Evolutionary conservation across 345 rosid genomes (phyloP), one percentile per base, ranked within the genome.

Genomic region (Clausena lansium): DNA sequence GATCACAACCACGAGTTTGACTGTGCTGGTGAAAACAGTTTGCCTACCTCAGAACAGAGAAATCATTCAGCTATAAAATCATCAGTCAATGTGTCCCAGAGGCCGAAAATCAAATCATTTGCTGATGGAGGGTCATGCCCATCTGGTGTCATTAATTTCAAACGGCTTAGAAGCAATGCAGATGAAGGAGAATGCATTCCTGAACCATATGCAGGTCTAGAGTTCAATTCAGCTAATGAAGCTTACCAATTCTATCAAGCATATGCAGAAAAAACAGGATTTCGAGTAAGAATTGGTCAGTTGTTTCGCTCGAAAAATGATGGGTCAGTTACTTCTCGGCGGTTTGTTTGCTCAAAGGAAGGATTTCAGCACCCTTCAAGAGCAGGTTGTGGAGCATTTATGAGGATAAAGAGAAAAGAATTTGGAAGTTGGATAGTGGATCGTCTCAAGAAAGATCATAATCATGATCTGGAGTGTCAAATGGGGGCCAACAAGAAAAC

Each of bases 281-380:
- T 93, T 83, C 87, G 90, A 86, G 86, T 92, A 80, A 86, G 97
- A 77, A 93, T 91, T 2, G 98, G 98, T 81, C 98, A 95, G 85
- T 67, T 93, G 87, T 95, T 95, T 76, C 94, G 97, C 17, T 92
- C 99, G 1, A 95, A 92, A 84, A 87, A 85, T 24, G 96, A 93
- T 68, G 93, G 91, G 4, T 92, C 95, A 0, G 85, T 95, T 66
- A 95, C 99, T 7, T 95, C 97, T 7, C 76, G 98, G 74, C 81
- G 97, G 74, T 95, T 95, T 84, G 99, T 95, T 67, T 95, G 97
- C 85, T 95, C 97, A 0, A 93, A 90, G 82, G 99, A 95, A 88
- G 99, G 99, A 69, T 92, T 92, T 86, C 96, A 93, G 81, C 99
- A 93, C 78, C 99, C 99, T 58, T 90, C 98, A 9, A 88, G 98